Base-by-base conservation (phyloP, 164 flowering plant species). In the Vitis rupestris region DNA sequence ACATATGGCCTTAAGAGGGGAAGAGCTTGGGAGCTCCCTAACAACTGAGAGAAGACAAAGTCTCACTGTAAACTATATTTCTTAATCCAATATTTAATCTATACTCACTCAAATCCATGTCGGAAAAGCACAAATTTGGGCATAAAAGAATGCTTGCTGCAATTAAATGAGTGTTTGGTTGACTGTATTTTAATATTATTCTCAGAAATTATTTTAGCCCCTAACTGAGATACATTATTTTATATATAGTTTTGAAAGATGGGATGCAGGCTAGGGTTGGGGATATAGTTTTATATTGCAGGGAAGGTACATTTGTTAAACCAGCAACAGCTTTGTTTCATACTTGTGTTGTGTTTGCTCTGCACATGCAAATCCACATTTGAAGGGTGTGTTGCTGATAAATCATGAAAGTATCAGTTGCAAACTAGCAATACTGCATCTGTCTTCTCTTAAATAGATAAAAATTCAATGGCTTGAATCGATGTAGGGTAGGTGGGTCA, bases 291-390 rank as follows among this genome's bases (percentile, higher is more conserved):
- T 50, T 47, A 63, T 48, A 70, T 7, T 31, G 56, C 3, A 31
- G 31, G 29, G 68, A 48, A 50, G 53, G 10, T 57, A 64, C 68
- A 23, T 58, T 64, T 10, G 49, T 31, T 63, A 70, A 47, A 29
- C 14, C 14, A 31, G 67, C 62, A 3, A 37, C 47, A 30, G 29
- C 15, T 52, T 19, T 27, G 15, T 72, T 23, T 19, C 53, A 66
- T 61, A 57, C 12, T 49, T 68, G n/a, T 16, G 15, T 56, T 14
- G 17, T 63, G 11, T 37, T 58, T 60, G 70, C 65, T 64, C 12
- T 17, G 57, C 78, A 74, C 78, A 75, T 75, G 78, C 78, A 60
- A 60, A 31, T 10, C 13, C 61, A 31, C 56, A 48, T 31, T 23
- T 5, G 53, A 63, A 13, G 63, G 59, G 14, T 50, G 16, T 10